Evolutionary conservation across 257 asterid genomes (phyloP), one percentile per base, ranked within the genome.

Genomic region (Linaria vulgaris): DNA sequence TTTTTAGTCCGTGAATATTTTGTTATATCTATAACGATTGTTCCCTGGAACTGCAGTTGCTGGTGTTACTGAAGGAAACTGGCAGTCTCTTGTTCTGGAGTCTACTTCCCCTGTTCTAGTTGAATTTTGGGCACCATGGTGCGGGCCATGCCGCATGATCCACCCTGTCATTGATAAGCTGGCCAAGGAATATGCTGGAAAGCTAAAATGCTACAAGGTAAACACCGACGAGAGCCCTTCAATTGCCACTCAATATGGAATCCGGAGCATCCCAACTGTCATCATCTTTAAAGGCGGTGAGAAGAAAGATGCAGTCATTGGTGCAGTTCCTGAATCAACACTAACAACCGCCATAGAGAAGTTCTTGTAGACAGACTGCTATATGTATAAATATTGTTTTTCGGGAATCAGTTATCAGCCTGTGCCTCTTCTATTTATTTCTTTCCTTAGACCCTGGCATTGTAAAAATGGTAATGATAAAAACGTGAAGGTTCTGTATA

Each of bases 121-220:
- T 34, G 98, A 91, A 72, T 91, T 88, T 63, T 91, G 98, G 98
- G 98, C 98, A 41, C 98, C 98, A 0, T 91, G 98, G 98, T 91
- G 97, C 46, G 98, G 98, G 20, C 98, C 98, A 0, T 91, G 98
- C 75, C 90, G 94, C 53, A 92, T 88, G 88, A 86, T 92, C 69
- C 96, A 86, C 68, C 96, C 97, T 0, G 76, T 90, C 50, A 80
- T 92, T 6, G 94, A 86, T 59, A 88, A 92, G 52, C 81, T 92
- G 63, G 94, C 98, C 10, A 83, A 82, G 80, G 67, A 80, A 6
- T 92, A 80, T 30, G 64, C 81, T 0, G 97, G 89, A 44, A 87
- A 85, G 83, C 88, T 92, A 59, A 83, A 89, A 57, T 86, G 85
- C 85, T 88, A 62, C 91, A 88, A 92, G 83, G 88, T 92, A 6